Conservation (phyloP, 495 filamentous ascomycete species). For the Aspergillus ellipticus region DNA sequence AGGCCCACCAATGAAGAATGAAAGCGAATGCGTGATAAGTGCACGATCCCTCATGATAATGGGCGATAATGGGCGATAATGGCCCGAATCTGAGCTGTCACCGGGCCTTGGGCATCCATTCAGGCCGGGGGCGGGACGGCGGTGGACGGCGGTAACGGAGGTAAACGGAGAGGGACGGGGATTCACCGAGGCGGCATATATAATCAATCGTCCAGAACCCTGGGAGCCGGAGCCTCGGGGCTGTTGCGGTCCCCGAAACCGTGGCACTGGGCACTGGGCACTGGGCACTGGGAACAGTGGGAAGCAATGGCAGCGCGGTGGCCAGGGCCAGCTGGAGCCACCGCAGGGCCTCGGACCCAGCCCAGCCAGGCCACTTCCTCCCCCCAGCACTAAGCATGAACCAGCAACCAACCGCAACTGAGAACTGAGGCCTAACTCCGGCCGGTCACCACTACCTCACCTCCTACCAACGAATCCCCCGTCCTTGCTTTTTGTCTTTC, state of each 20-base stretch:
- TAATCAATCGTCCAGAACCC: too few relatives aligned
- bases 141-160: too few relatives aligned
- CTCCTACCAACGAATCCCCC: background rate
- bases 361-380: background rate
- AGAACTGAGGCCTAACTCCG: conserved; percentile 5
- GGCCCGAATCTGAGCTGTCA: background rate
- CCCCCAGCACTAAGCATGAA: background rate
- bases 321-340: background rate
- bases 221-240: too few relatives aligned
- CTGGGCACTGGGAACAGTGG: too few relatives aligned
- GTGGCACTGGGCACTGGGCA: too few relatives aligned
- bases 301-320: too few relatives aligned
- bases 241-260: too few relatives aligned
- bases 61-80: background rate
- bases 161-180: too few relatives aligned
- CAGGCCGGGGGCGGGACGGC: background rate
- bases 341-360: background rate
- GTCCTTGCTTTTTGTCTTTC: background rate
- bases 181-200: too few relatives aligned
- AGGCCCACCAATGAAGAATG: background rate
- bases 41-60: background rate
- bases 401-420: background rate
- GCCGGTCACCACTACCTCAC: background rate
- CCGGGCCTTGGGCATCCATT: background rate
- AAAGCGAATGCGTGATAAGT: background rate